A percentile compares a stretch with the other conserved stretches of the same genome.
Evolutionary conservation across 2,329 filamentous ascomycete genomes (phyloP).

Genomic region (Alternaria sp.): DNA sequence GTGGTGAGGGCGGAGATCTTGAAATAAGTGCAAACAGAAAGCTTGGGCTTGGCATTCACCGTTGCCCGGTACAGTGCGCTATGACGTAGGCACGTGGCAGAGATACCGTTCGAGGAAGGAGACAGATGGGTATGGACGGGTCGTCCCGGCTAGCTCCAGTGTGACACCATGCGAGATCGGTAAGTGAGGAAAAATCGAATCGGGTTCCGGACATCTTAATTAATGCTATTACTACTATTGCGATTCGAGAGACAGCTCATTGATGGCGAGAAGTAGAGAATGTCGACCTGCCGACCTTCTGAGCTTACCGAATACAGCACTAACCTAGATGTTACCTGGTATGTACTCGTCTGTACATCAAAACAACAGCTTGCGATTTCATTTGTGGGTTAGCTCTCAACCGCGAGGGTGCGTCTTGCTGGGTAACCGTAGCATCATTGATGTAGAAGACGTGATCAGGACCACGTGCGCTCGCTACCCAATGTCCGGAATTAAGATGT

Average conservation of each 20-base stretch:
- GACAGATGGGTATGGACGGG: too few relatives aligned
- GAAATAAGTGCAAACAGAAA: neutral
- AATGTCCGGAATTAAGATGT: neutral
- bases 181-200: neutral
- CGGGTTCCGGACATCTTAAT: neutral
- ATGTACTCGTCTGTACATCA: neutral
- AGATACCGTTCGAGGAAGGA: neutral
- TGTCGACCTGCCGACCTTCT: neutral
- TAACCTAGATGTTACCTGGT: neutral
- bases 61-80: neutral
- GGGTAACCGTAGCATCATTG: neutral
- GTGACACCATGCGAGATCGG: too few relatives aligned
- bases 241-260: too few relatives aligned
- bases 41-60: neutral
- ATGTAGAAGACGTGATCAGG: neutral
- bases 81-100: neutral
- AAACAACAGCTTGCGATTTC: neutral
- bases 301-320: neutral
- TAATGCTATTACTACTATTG: neutral
- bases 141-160: too few relatives aligned
- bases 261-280: neutral
- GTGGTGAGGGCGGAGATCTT: too few relatives aligned
- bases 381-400: neutral
- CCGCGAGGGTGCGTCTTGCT: neutral
- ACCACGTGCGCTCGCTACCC: neutral